Percentiles rank a stretch among this genome's conserved stretches.
phyloP scores from a whole-genome alignment of 2,329 filamentous ascomycete species.

The Aspergillus sp. region DNA sequence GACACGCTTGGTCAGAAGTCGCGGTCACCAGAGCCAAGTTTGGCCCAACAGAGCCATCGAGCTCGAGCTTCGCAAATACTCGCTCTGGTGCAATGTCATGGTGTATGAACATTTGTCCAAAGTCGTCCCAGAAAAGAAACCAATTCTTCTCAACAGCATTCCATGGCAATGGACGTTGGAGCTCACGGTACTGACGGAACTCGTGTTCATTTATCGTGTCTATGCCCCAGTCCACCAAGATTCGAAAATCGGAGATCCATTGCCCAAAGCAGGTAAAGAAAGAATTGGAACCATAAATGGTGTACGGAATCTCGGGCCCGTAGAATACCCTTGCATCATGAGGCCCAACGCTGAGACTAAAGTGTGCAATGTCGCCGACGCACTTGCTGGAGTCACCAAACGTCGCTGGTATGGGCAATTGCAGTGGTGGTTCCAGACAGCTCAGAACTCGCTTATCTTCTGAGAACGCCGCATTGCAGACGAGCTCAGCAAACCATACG shows the following conservation, averaged over 20 bases:
- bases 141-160: no score
- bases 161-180: constrained; percentile 32
- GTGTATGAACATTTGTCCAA: no score
- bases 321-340: no score
- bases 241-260: constrained; percentile 55
- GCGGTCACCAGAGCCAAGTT: constrained; percentile 44
- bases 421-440: constrained; percentile 43
- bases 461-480: constrained; percentile 50
- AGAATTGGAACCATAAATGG: constrained; percentile 57
- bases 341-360: no score
- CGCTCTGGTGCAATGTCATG: no score
- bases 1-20: constrained; percentile 44
- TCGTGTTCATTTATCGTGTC: constrained; percentile 25
- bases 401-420: constrained; percentile 45
- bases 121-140: no score
- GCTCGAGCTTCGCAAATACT: neutral
- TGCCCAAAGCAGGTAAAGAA: constrained; percentile 55
- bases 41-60: constrained; percentile 47
- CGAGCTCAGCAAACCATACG: no score
- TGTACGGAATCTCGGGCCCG: constrained; percentile 18
- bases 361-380: no score
- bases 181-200: constrained; percentile 49
- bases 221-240: constrained; percentile 46
- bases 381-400: constrained; percentile 16
- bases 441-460: constrained; percentile 24